Evolutionary conservation across 495 filamentous ascomycete species (phyloP), one percentile per base, ranked within the genome.

Genomic region (Penicillium egyptiacum): DNA sequence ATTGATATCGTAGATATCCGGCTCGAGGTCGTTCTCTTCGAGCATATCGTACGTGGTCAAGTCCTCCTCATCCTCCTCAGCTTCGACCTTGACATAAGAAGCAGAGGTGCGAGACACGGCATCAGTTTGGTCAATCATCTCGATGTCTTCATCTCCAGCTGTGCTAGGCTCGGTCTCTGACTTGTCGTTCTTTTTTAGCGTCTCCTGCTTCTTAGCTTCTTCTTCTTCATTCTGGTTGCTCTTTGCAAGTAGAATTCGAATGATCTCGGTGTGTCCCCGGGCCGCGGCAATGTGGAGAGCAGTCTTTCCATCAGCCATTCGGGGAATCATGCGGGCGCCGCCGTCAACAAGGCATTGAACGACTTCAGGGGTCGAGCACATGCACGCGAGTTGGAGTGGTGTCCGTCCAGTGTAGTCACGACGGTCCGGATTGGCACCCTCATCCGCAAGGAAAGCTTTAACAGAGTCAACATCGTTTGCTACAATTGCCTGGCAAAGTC

Each of bases 391-490:
- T 55, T 93, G 90, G 11, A 93, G 74, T 5, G 90, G 90, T 4
- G 89, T 88, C 20, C 90, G 76, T 10, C 90, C 90, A n/a, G 88
- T 91, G 60, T 88, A 87, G 60, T 95, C 90, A 12, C 90, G 75
- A 16, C 71, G 71, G 59, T 92, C 83, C 1, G 84, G 76, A 63
- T 88, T 79, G 11, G 79, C 69, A 11, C 70, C 81, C 53, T 88
- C 83, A 59, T 86, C 79, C 2, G 71, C 63, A 30, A 88, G 81
- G 85, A 86, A 92, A 39, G 81, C 78, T 55, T 83, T 63, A n/a
- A 93, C 87, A 50, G 81, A 74, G 25, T 85, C 79, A 5, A 86
- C 53, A 68, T 93, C 83, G 5, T 75, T 74, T 52, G 91, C 83
- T 8, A 90, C 82, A 37, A 95, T 93, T 1, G 87, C 87, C 60